These are phyloP conservation scores for Borovskyia barvae DNA, from an alignment of 208 protist genomes.

Conservation along the genomic window DNA sequence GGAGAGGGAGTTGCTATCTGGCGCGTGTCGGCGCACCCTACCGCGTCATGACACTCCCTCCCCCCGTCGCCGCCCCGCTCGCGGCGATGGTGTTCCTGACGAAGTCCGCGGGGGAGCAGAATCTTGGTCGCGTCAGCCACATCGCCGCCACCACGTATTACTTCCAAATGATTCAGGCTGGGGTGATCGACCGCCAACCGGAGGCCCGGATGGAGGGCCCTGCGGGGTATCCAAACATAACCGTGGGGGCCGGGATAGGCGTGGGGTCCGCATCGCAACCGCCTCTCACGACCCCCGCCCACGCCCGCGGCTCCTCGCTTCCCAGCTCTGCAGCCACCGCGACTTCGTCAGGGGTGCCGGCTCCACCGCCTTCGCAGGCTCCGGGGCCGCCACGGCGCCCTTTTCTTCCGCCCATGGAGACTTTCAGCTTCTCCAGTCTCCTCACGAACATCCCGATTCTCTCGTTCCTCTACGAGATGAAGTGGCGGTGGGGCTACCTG, in stretches of 20 bases:
- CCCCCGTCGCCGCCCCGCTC: conserved; percentile 68
- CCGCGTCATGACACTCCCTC: conserved; percentile 45
- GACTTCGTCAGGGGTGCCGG: not conserved
- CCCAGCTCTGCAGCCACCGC: not conserved
- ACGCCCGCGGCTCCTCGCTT: not conserved
- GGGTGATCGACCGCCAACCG: conserved; percentile 44
- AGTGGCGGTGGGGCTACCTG: conserved; percentile 71
- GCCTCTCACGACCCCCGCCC: not conserved
- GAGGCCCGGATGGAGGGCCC: conserved; percentile 15
- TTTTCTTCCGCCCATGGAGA: conserved; percentile 73
- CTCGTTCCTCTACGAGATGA: conserved; percentile 87
- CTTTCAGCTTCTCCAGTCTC: conserved; percentile 85
- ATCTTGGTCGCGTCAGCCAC: conserved; percentile 73
- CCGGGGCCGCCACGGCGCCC: conserved; percentile 1
- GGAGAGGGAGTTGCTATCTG: conserved; percentile 8
- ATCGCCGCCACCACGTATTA: conserved; percentile 84
- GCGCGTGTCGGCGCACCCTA: conserved; percentile 1
- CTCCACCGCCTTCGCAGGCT: not conserved
- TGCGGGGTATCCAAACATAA: conserved; percentile 2
- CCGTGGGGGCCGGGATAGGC: not conserved
- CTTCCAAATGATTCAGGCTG: conserved; percentile 71
- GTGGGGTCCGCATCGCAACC: not conserved
- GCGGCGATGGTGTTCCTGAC: conserved; percentile 83
- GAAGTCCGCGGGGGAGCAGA: conserved; percentile 86
- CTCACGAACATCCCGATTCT: conserved; percentile 85